Percentiles rank a stretch among this genome's conserved stretches.
Evolutionary conservation across 2,329 filamentous ascomycete species (phyloP).

Genomic region (Parafenestella ontariensis): DNA sequence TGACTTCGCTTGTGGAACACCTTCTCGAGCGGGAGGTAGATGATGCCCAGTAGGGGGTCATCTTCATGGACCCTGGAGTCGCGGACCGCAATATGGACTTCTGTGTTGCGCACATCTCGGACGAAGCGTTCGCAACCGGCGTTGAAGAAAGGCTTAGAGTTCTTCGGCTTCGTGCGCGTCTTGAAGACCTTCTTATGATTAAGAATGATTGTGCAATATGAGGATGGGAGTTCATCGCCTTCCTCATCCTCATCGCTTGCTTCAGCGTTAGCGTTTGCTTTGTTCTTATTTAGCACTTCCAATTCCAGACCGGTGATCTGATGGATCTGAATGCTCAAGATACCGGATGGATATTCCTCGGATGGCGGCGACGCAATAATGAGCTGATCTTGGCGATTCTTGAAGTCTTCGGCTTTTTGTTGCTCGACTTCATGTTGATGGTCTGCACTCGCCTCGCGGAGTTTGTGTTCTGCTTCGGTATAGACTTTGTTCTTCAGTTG

Average conservation of each 20-base stretch:
- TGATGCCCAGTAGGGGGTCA: conserved; percentile 71
- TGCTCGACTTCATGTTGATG: conserved; percentile 70
- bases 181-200: conserved; percentile 75
- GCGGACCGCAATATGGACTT: conserved; percentile 72
- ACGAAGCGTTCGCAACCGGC: conserved; percentile 77
- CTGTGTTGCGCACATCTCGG: conserved; percentile 70
- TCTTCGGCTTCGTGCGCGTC: conserved; percentile 79
- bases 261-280: conserved; percentile 55
- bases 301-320: conserved; percentile 74
- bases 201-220: conserved; percentile 75
- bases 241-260: conserved; percentile 68
- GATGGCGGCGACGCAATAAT: conserved; percentile 72
- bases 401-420: conserved; percentile 71
- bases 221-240: conserved; percentile 69
- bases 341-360: conserved; percentile 67
- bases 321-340: conserved; percentile 74
- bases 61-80: conserved; percentile 74
- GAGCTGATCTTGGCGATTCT: conserved; percentile 64
- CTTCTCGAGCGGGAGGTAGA: conserved; percentile 70
- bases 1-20: conserved; percentile 70
- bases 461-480: conserved; percentile 63
- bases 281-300: conserved; percentile 63
- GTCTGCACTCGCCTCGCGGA: conserved; percentile 68
- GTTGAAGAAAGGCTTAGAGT: conserved; percentile 80
- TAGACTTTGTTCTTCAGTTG: conserved; percentile 66